Evolutionary conservation across 2,329 filamentous ascomycete species (phyloP).

Genomic region (Cladorrhinum sp.): DNA sequence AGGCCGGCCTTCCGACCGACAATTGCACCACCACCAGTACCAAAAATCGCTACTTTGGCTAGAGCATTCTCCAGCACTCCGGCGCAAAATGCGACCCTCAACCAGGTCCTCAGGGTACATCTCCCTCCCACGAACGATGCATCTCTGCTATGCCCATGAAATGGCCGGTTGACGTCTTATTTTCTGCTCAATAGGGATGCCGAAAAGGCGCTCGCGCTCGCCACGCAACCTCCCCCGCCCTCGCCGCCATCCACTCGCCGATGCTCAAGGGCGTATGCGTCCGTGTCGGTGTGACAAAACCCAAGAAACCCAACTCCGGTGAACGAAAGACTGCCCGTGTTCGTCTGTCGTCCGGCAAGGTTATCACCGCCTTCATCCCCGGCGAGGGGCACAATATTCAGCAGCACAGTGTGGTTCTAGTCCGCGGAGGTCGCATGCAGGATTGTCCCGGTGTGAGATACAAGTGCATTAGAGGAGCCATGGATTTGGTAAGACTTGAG

Average conservation of each 20-base stretch:
- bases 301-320: constrained; percentile 98
- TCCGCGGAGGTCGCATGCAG: constrained; percentile 88
- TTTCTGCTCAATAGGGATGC: constrained; percentile 54
- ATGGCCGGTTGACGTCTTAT: background rate
- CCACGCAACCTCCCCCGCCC: constrained; percentile 82
- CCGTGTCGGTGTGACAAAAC: constrained; percentile 88
- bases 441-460: constrained; percentile 99
- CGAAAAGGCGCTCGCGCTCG: constrained; percentile 76
- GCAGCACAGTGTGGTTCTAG: constrained; percentile 95
- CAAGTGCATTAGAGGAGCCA: constrained; percentile 82
- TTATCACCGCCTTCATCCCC: constrained; percentile 91
- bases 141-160: background rate
- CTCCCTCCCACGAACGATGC: background rate
- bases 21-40: constrained; percentile 16
- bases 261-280: constrained; percentile 94
- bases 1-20: constrained; percentile 30
- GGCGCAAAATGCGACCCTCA: constrained; percentile 60
- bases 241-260: constrained; percentile 65
- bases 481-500: constrained; percentile 75
- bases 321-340: constrained; percentile 95
- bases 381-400: constrained; percentile 98
- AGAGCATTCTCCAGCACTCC: constrained; percentile 43
- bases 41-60: constrained; percentile 27
- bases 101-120: constrained; percentile 63
- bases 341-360: constrained; percentile 77